These are phyloP conservation scores for Russula griseocarnosa DNA, from an alignment of 768 basidiomycete species.

Conservation along the genomic window DNA sequence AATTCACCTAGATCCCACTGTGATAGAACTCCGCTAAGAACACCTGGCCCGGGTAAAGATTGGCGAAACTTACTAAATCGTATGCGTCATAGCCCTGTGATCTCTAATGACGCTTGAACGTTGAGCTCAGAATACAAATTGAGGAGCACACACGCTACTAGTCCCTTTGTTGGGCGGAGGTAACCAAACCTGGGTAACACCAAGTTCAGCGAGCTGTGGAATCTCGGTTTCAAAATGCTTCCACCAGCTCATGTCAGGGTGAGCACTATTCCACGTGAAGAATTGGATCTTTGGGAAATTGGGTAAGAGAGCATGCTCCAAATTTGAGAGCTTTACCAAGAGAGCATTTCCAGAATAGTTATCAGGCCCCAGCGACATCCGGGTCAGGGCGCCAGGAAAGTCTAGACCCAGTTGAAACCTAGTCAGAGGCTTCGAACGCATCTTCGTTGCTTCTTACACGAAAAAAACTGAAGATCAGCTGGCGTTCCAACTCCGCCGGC, in stretches of 20 bases:
- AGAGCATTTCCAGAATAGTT: conserved; percentile 50
- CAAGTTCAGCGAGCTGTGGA: conserved; percentile 58
- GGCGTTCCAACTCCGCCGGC: conserved; percentile 33
- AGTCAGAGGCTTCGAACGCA: conserved; percentile 3
- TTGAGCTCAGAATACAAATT: not conserved
- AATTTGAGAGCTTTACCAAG: conserved; percentile 47
- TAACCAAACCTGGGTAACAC: conserved; percentile 79
- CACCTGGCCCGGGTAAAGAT: conserved; percentile 21
- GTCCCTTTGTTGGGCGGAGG: conserved; percentile 82
- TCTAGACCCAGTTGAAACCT: conserved; percentile 3
- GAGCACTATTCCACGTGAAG: conserved; percentile 73
- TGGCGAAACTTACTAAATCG: conserved; percentile 53
- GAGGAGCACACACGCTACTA: conserved; percentile 41
- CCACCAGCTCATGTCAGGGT: conserved; percentile 73
- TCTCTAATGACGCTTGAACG: conserved; percentile 38
- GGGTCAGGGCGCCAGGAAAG: conserved; percentile 44
- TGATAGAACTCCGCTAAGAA: conserved; percentile 1
- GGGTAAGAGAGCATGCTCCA: conserved; percentile 1
- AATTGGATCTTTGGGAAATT: conserved; percentile 58
- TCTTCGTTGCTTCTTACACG: not conserved
- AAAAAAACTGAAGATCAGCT: too few relatives aligned
- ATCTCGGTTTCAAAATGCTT: conserved; percentile 63
- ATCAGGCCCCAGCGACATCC: conserved; percentile 60
- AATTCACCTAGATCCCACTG: conserved; percentile 91
- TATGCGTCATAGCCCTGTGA: conserved; percentile 85